phyloP scores from a whole-genome alignment of 2,329 filamentous ascomycete species.

The Sarocladium kiliense region DNA sequence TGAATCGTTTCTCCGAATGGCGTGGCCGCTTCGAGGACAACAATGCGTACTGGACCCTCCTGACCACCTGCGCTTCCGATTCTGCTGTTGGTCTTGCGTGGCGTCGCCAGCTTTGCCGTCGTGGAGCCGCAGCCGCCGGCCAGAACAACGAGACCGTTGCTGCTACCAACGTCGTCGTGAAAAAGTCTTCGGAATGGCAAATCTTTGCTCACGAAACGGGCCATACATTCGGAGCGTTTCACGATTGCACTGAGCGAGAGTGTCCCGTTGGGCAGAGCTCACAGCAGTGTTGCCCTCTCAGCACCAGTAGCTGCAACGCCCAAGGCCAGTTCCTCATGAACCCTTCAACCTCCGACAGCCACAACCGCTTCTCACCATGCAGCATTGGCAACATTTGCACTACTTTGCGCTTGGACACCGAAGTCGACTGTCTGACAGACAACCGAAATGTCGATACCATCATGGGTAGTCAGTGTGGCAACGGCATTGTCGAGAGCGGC shows the following conservation, averaged over 20 bases:
- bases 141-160: constrained; percentile 65
- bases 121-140: constrained; percentile 49
- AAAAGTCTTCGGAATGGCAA: constrained; percentile 83
- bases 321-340: constrained; percentile 89
- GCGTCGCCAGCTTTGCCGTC: constrained; percentile 79
- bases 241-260: constrained; percentile 73
- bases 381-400: constrained; percentile 92
- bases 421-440: constrained; percentile 71
- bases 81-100: constrained; percentile 88
- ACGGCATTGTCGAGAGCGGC: constrained; percentile 90
- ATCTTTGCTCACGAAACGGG: constrained; percentile 92
- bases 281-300: constrained; percentile 75
- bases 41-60: constrained; percentile 90
- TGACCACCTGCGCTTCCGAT: constrained; percentile 76
- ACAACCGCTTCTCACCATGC: constrained; percentile 80
- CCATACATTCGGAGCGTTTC: constrained; percentile 92
- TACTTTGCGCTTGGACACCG: constrained; percentile 73
- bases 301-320: constrained; percentile 63
- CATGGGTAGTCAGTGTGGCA: constrained; percentile 81
- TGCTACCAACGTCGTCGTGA: constrained; percentile 84
- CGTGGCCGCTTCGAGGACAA: constrained; percentile 69
- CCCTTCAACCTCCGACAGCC: constrained; percentile 69
- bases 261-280: constrained; percentile 57
- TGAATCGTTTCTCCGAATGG: constrained; percentile 88
- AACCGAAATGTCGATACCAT: constrained; percentile 82